These are phyloP conservation scores for Osmozyma mogii DNA, from an alignment of 805 yeast genomes.

Conservation along the genomic window DNA sequence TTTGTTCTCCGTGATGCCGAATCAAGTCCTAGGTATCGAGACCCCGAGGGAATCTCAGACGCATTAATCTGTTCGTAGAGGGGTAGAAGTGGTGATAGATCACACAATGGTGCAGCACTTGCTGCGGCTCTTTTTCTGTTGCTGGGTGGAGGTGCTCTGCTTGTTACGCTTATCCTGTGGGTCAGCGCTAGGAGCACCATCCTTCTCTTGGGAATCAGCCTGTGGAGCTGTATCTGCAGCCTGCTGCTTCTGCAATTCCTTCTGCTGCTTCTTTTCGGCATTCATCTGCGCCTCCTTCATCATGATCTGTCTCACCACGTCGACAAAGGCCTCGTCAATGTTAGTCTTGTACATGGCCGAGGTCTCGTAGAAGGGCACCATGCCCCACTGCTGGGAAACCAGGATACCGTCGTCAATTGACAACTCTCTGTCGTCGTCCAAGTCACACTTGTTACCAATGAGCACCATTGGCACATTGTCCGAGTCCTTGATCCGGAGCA, in stretches of 20 bases:
- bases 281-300: conserved; percentile 52
- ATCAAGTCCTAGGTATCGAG: no score
- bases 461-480: conserved; percentile 79
- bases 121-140: conserved; percentile 6
- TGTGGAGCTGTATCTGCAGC: conserved; percentile 14
- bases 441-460: conserved; percentile 87
- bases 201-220: conserved; percentile 2
- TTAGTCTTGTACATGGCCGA: conserved; percentile 87
- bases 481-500: conserved; percentile 72
- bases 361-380: conserved; percentile 86
- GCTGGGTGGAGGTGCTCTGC: conserved; percentile 7
- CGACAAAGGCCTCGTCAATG: conserved; percentile 85
- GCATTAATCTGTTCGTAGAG: no score
- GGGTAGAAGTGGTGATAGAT: no score
- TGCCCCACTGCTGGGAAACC: conserved; percentile 80
- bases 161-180: conserved; percentile 6
- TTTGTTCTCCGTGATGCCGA: no score
- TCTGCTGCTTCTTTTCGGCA: conserved; percentile 38
- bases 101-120: conserved; percentile 13
- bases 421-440: conserved; percentile 65
- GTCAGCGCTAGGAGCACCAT: conserved; percentile 2
- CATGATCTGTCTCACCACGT: conserved; percentile 83
- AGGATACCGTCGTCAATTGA: conserved; percentile 75
- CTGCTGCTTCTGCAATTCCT: conserved; percentile 33
- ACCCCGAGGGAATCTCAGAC: no score